Evolutionary conservation across 192 early-diverging fungal species (phyloP), one percentile per base, ranked within the genome.

Genomic region (Dissophora ornata): DNA sequence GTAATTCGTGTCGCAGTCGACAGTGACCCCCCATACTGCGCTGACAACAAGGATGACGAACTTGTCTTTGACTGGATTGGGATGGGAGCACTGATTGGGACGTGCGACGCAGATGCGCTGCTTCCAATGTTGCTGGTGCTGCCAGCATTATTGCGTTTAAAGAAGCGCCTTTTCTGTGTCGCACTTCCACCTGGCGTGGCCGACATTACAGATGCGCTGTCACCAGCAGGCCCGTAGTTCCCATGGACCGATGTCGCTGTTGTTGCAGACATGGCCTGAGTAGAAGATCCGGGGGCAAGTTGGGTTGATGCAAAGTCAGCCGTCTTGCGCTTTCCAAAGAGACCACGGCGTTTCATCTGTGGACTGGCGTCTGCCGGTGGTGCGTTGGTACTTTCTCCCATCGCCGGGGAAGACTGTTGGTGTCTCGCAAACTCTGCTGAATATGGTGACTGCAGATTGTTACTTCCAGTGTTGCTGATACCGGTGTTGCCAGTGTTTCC

Each of bases 271-370:
- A 22, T 16, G 9, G n/a, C 32, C 25, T 50, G 45, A 24, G 47
- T 30, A 50, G 46, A 62, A 38, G 45, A 10, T 29, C 33, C 30
- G 26, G 60, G 36, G 10, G 45, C 2, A 16, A 12, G 5, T 26
- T 7, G n/a, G 21, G 1, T 11, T 18, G n/a, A 24, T 10, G 30
- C 32, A 25, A 52, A 22, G 19, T 56, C 51, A 22, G 63, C 61
- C 5, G 57, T 60, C 44, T 40, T 36, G 0, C 69, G 59, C 46
- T 77, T 77, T 26, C 73, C 73, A 51, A 77, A 77, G 13, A 77
- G 57, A 9, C 73, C 73, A 11, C 73, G 58, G 22, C 73, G 55
- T n/a, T 67, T 77, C 50, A 67, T 60, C 38, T 62, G 73, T 19
- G 73, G 59, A 36, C 73, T 77, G 0, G 33, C 47, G 6, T 77